Conservation (phyloP, 495 filamentous ascomycete genomes). For the Penicillium mononematosum region DNA sequence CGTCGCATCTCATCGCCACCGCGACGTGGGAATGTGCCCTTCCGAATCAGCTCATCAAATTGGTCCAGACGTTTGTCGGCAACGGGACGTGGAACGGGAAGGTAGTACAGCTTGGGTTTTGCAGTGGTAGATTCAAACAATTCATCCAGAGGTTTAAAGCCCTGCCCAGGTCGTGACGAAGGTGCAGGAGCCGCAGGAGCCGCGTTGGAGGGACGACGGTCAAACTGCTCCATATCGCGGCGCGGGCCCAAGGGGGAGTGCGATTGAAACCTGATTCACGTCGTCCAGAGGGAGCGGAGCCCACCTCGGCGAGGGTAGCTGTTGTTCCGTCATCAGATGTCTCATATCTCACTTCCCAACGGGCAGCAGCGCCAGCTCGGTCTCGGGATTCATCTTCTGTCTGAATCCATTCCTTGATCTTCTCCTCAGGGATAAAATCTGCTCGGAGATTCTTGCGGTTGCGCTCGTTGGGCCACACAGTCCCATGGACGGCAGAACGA, state of each 20-base stretch:
- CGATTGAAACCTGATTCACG: constrained; percentile 33
- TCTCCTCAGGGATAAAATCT: constrained; percentile 83
- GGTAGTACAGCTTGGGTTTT: constrained; percentile 70
- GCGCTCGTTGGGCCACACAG: constrained; percentile 83
- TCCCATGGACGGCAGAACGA: constrained; percentile 71
- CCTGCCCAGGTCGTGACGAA: constrained; percentile 38
- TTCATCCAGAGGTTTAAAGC: constrained; percentile 60
- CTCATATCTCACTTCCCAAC: constrained; percentile 74
- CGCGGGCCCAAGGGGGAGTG: constrained; percentile 38
- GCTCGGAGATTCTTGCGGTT: constrained; percentile 82
- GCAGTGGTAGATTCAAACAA: constrained; percentile 61
- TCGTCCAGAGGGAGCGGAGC: constrained; percentile 26
- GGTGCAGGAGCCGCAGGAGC: constrained; percentile 19
- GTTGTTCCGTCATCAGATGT: constrained; percentile 54
- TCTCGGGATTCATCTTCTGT: constrained; percentile 57
- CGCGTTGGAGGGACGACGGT: constrained; percentile 25
- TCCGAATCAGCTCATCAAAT: constrained; percentile 53
- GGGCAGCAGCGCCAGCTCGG: constrained; percentile 47
- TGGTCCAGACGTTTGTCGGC: constrained; percentile 65
- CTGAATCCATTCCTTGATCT: constrained; percentile 70
- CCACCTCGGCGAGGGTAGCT: constrained; percentile 55
- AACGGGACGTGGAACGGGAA: constrained; percentile 49
- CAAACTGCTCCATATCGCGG: constrained; percentile 26
- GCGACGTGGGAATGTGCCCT: constrained; percentile 45
- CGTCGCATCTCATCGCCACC: constrained; percentile 66